phyloP scores from a whole-genome alignment of 345 rosid species.

The Theobroma cacao region DNA sequence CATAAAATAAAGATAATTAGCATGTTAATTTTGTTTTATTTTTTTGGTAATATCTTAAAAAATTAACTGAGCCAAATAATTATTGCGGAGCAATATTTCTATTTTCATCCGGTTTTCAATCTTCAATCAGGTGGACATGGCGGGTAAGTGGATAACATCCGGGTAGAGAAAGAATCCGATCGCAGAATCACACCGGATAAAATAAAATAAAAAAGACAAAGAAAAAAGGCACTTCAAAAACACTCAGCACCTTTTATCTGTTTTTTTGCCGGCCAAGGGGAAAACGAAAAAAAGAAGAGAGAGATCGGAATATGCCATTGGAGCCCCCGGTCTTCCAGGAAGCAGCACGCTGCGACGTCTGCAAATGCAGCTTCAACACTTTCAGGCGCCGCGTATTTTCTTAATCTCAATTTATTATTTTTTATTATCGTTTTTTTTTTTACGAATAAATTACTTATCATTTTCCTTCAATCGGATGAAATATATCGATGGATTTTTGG shows the following conservation, averaged over 20 bases:
- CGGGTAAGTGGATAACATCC: not conserved
- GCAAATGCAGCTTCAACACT: constrained; percentile 75
- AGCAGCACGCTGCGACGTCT: constrained; percentile 68
- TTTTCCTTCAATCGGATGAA: not conserved
- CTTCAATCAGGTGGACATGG: not conserved
- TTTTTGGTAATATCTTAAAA: no score
- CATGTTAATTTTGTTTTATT: no score
- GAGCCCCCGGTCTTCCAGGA: constrained; percentile 77
- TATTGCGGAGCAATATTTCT: not conserved
- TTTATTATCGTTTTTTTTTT: not conserved
- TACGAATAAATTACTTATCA: not conserved
- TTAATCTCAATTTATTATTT: not conserved
- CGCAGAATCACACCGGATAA: not conserved
- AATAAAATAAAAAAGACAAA: not conserved
- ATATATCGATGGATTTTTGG: not conserved
- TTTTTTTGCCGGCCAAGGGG: not conserved
- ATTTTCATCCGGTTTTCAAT: not conserved
- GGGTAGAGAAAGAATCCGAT: not conserved
- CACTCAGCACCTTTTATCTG: not conserved
- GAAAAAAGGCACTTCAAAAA: not conserved
- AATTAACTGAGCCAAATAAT: not conserved
- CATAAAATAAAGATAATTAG: no score
- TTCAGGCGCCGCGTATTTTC: constrained; percentile 63
- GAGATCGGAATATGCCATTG: constrained; percentile 29
- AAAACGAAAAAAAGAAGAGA: not conserved